Evolutionary conservation across 2,329 filamentous ascomycete genomes (phyloP).

Genomic region (Metarhizium rileyi): DNA sequence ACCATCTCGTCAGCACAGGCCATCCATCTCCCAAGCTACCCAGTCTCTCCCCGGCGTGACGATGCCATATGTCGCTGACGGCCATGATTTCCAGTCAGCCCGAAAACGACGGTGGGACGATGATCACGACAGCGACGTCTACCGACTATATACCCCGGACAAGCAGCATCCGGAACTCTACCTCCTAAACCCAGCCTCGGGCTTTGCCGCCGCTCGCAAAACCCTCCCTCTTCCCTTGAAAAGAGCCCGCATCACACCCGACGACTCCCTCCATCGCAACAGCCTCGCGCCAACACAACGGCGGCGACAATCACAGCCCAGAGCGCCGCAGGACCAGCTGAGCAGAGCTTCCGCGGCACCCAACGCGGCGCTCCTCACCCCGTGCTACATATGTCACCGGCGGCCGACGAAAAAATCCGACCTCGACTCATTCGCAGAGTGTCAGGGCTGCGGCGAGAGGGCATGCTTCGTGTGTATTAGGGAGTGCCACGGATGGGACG

Average conservation of each 20-base stretch:
- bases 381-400: conserved; percentile 60
- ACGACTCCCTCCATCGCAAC: conserved; percentile 15
- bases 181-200: conserved; percentile 16
- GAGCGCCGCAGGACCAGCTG: conserved; percentile 13
- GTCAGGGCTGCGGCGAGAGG: conserved; percentile 49
- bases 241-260: conserved; percentile 17
- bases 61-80: conserved; percentile 25
- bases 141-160: conserved; percentile 16
- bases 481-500: conserved; percentile 44
- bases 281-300: conserved; percentile 11
- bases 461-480: conserved; percentile 63
- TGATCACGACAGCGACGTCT: conserved; percentile 16
- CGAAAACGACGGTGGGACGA: conserved; percentile 26
- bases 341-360: conserved; percentile 6
- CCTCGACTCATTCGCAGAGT: conserved; percentile 56
- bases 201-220: conserved; percentile 17
- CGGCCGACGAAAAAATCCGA: conserved; percentile 55
- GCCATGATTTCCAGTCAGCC: conserved; percentile 18
- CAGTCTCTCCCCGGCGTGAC: conserved; percentile 7
- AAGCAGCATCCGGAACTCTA: conserved; percentile 16
- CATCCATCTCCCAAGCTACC: not conserved
- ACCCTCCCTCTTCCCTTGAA: conserved; percentile 21
- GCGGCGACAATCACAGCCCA: conserved; percentile 17
- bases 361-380: conserved; percentile 27
- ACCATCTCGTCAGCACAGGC: not conserved